Evolutionary conservation across 192 early-diverging fungal species (phyloP).

Genomic region (Obelidium mucronatum): DNA sequence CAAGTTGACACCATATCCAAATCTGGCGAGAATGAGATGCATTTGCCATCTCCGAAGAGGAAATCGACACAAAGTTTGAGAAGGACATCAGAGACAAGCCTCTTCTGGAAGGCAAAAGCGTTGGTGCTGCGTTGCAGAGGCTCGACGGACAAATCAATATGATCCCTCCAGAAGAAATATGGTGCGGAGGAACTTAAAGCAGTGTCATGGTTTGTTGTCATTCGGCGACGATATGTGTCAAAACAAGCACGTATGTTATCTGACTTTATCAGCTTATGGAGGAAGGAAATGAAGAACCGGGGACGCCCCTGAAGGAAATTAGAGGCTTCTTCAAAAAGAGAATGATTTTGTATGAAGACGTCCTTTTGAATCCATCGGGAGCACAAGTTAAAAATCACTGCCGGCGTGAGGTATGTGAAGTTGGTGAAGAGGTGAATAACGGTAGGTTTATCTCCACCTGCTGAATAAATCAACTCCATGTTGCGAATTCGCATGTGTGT

Average conservation of each 20-base stretch:
- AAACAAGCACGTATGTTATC: not conserved
- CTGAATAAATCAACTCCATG: constrained; percentile 26
- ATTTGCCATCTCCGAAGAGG: constrained; percentile 22
- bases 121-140: not conserved
- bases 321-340: constrained; percentile 15
- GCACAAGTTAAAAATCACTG: constrained; percentile 6
- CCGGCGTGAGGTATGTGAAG: constrained; percentile 23
- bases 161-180: constrained; percentile 6
- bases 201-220: constrained; percentile 1
- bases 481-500: constrained; percentile 35
- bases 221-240: not conserved
- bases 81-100: constrained; percentile 2
- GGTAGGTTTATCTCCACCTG: constrained; percentile 19
- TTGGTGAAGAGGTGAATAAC: constrained; percentile 14
- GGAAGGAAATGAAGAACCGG: constrained; percentile 8
- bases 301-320: constrained; percentile 19
- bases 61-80: not conserved
- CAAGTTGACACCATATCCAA: constrained; percentile 12
- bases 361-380: not conserved
- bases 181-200: not conserved
- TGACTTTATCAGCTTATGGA: not conserved
- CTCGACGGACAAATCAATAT: not conserved
- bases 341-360: not conserved
- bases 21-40: not conserved
- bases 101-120: not conserved